phyloP scores from a whole-genome alignment of 2,329 filamentous ascomycete genomes.

The Neoarthrinium moseri region DNA sequence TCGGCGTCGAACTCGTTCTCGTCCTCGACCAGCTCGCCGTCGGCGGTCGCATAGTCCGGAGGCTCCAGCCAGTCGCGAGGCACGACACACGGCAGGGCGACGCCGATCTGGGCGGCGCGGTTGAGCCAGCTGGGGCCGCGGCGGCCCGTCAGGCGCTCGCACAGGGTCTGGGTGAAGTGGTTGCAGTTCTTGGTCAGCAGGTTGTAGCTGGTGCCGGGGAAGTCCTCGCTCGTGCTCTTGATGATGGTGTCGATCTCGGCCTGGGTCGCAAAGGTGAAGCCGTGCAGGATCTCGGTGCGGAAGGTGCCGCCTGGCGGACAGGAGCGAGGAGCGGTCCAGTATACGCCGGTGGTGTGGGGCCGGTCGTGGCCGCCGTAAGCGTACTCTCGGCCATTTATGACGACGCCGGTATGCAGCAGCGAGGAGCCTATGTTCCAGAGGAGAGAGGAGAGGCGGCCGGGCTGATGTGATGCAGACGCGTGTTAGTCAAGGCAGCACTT shows the following conservation, averaged over 20 bases:
- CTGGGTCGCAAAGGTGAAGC: conserved; percentile 69
- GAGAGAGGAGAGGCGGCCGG: conserved; percentile 70
- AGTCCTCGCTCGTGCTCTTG: conserved; percentile 66
- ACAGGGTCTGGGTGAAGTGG: conserved; percentile 79
- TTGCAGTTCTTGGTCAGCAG: conserved; percentile 85
- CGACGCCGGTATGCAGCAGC: conserved; percentile 79
- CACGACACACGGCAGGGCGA: conserved; percentile 78
- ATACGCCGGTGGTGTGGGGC: conserved; percentile 71
- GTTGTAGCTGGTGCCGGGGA: conserved; percentile 76
- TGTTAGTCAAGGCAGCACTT: background rate
- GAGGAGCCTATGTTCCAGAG: conserved; percentile 78
- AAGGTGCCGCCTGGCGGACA: conserved; percentile 79
- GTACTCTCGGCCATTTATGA: conserved; percentile 78
- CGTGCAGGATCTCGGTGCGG: conserved; percentile 72
- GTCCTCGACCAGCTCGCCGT: conserved; percentile 66
- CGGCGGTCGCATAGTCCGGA: conserved; percentile 71
- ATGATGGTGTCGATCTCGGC: conserved; percentile 72
- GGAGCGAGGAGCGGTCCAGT: conserved; percentile 73
- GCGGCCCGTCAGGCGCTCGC: conserved; percentile 68
- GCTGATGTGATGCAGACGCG: conserved; percentile 44
- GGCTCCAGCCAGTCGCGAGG: conserved; percentile 79
- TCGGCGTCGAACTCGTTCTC: conserved; percentile 36
- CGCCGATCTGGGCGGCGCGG: conserved; percentile 78
- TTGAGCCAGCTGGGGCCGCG: conserved; percentile 76
- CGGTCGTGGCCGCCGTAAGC: conserved; percentile 81